Percentiles rank a stretch among this genome's conserved stretches.
phyloP scores from a whole-genome alignment of 169 alveolate genomes.

The Eimeria sp. region DNA sequence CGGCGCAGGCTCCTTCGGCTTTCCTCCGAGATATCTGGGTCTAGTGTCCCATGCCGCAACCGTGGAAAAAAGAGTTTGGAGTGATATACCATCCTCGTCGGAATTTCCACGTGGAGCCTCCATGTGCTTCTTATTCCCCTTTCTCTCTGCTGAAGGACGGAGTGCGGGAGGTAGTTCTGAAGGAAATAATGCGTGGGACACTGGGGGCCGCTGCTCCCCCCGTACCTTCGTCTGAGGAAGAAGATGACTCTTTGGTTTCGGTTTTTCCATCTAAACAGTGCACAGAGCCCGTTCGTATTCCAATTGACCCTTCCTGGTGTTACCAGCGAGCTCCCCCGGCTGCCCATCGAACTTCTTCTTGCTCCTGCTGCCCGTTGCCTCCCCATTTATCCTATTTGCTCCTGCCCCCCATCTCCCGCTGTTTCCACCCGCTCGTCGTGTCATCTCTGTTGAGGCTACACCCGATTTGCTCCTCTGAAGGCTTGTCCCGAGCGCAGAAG shows the following conservation, averaged over 20 bases:
- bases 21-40: no score
- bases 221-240: not conserved
- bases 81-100: no score
- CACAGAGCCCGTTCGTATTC: not conserved
- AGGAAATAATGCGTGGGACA: not conserved
- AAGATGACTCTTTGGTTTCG: not conserved
- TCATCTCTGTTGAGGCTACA: not conserved
- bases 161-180: not conserved
- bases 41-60: no score
- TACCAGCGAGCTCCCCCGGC: no score
- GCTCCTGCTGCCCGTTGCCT: not conserved
- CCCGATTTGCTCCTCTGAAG: not conserved
- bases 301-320: not conserved
- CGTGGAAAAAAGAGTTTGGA: no score
- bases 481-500: not conserved
- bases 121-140: conserved; percentile 7
- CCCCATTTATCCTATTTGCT: no score
- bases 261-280: not conserved
- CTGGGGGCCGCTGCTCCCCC: not conserved
- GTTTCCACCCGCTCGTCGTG: not conserved
- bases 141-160: not conserved
- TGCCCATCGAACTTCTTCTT: no score
- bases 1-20: no score
- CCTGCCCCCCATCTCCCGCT: not conserved
- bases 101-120: not conserved